These are phyloP conservation scores for Cocos nucifera DNA, from an alignment of 176 grass and related monocot genomes.

Conservation along the genomic window DNA sequence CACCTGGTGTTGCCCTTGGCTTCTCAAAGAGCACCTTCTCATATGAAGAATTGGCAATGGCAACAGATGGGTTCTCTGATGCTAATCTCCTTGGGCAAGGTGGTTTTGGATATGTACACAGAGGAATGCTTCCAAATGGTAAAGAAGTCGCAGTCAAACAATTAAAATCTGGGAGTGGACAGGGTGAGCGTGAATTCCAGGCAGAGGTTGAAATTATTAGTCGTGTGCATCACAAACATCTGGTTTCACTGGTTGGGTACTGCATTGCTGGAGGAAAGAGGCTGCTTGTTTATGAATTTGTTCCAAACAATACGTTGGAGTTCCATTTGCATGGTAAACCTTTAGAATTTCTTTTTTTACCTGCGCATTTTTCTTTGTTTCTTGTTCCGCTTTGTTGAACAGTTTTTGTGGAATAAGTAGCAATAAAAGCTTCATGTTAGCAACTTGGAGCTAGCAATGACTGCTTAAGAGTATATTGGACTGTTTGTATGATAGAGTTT, in stretches of 20 bases:
- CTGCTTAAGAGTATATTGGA: too few species aligned
- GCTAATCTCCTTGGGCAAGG: constrained; percentile 27
- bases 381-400: too few species aligned
- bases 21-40: constrained; percentile 9
- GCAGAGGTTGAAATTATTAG: constrained; percentile 29
- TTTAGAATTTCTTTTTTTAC: too few species aligned
- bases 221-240: constrained; percentile 27
- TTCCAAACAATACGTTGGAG: constrained; percentile 26
- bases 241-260: constrained; percentile 27
- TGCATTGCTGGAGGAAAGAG: constrained; percentile 17
- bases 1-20: constrained; percentile 8
- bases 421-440: too few species aligned
- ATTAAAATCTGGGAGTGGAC: constrained; percentile 20
- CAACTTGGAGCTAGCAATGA: too few species aligned
- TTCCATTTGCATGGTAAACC: constrained; percentile 22
- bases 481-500: too few species aligned
- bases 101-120: constrained; percentile 27
- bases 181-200: constrained; percentile 27
- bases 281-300: constrained; percentile 26
- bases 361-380: too few species aligned
- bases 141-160: constrained; percentile 26
- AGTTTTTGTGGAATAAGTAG: too few species aligned
- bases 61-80: constrained; percentile 21
- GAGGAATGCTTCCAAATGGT: constrained; percentile 21
- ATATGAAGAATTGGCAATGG: constrained; percentile 15